phyloP scores from a whole-genome alignment of 305 asterid species.

The Withania somnifera region DNA sequence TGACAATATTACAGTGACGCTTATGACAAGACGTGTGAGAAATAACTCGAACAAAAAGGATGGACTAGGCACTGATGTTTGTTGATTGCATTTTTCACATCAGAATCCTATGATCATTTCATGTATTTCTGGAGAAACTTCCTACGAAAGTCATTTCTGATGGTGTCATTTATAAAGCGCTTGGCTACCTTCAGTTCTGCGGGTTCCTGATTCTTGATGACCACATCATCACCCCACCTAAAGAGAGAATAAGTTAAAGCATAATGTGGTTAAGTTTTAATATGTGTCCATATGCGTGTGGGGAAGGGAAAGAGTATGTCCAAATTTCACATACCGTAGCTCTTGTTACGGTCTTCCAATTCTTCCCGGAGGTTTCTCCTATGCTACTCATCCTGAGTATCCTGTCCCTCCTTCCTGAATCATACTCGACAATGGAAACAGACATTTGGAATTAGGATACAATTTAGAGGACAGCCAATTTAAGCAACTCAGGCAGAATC shows the following conservation, averaged over 20 bases:
- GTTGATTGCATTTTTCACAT: not conserved
- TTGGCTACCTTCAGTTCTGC: conserved; percentile 65
- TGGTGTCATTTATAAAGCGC: conserved; percentile 90
- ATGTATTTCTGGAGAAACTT: conserved; percentile 21
- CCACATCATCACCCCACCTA: conserved; percentile 99
- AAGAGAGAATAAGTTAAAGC: not conserved
- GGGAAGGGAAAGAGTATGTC: not conserved
- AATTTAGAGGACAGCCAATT: not conserved
- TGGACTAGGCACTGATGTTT: not conserved
- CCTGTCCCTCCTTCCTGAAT: conserved; percentile 78
- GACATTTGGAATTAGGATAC: not conserved
- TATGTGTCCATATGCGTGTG: not conserved
- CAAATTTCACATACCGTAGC: conserved; percentile 7
- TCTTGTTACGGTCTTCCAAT: conserved; percentile 71
- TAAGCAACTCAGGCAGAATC: not conserved
- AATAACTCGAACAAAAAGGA: not conserved
- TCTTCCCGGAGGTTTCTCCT: conserved; percentile 73
- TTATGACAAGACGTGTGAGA: not conserved
- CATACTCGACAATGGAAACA: not conserved
- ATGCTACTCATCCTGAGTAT: conserved; percentile 70
- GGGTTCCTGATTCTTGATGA: conserved; percentile 91
- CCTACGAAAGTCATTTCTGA: conserved; percentile 77
- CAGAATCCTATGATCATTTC: not conserved
- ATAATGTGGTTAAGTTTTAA: not conserved
- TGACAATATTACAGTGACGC: not conserved